Evolutionary conservation across 2,329 filamentous ascomycete species (phyloP).

Genomic region (Paecilomyces dactylethromorphus): DNA sequence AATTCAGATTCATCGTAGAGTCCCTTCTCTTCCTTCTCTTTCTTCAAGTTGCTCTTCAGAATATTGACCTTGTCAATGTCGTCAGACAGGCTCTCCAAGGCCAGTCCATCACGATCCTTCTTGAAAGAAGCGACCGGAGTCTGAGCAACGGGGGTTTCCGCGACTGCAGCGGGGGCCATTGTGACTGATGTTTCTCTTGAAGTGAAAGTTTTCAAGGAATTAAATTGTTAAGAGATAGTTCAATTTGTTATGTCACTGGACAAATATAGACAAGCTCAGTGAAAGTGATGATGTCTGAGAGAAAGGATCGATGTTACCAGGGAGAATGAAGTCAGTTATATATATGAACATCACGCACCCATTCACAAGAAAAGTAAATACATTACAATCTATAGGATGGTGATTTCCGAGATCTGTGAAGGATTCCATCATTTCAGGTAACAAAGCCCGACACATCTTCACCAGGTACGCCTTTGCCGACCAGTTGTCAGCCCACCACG

Average conservation of each 20-base stretch:
- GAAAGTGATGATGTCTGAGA: not conserved
- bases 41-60: slow-evolving; percentile 49
- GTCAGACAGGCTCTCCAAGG: slow-evolving; percentile 53
- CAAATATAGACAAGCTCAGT: not conserved
- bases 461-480: not conserved
- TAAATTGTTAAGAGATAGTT: not conserved
- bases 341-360: not conserved
- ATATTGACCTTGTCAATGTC: slow-evolving; percentile 56
- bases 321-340: not conserved
- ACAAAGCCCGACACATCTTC: not conserved
- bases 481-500: not conserved
- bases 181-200: not conserved
- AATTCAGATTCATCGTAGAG: slow-evolving; percentile 57
- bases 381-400: not conserved
- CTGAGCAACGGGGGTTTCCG: not conserved
- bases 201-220: not conserved
- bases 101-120: slow-evolving; percentile 47
- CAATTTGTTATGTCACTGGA: not conserved
- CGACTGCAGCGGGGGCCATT: not conserved
- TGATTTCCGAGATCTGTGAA: not conserved
- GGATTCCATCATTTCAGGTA: not conserved
- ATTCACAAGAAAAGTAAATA: not conserved
- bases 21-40: slow-evolving; percentile 36
- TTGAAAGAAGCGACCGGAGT: slow-evolving; percentile 19
- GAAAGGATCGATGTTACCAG: not conserved